These are phyloP conservation scores for Centaurea solstitialis DNA, from an alignment of 129 eudicot species.

Conservation along the genomic window DNA sequence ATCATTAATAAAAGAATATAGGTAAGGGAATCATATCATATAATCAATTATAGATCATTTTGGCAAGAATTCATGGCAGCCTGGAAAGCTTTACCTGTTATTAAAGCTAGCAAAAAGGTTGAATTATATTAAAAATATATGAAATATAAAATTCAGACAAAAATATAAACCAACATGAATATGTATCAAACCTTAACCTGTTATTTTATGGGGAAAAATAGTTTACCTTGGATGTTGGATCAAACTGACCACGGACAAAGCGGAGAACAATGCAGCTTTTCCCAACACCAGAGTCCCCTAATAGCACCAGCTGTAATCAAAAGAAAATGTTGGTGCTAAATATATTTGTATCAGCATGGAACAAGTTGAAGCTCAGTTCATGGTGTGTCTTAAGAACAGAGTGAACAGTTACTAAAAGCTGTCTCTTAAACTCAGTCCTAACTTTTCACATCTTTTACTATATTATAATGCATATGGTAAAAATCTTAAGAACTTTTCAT, in stretches of 20 bases:
- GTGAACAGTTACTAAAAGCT: too few relatives aligned
- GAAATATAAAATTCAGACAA: background rate
- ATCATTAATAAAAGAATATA: conserved; percentile 3
- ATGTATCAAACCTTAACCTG: background rate
- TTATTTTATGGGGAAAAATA: background rate
- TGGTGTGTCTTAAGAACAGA: background rate
- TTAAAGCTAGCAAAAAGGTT: conserved; percentile 1
- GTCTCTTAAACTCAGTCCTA: background rate
- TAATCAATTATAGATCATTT: background rate
- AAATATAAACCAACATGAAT: background rate
- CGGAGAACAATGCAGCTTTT: conserved; percentile 99
- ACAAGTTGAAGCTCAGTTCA: background rate
- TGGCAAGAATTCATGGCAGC: background rate
- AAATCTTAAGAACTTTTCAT: background rate
- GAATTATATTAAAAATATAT: background rate
- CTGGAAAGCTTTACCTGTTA: background rate
- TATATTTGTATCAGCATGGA: background rate
- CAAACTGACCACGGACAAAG: conserved; percentile 98
- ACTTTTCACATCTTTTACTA: background rate
- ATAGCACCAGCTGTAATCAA: conserved; percentile 78
- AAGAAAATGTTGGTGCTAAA: conserved; percentile 12
- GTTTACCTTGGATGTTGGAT: conserved; percentile 92
- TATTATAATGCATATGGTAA: background rate
- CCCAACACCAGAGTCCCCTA: conserved; percentile 99
- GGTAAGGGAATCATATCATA: background rate